These are phyloP conservation scores for Xylaria sp. DNA, from an alignment of 2,329 filamentous ascomycete species.

Conservation along the genomic window DNA sequence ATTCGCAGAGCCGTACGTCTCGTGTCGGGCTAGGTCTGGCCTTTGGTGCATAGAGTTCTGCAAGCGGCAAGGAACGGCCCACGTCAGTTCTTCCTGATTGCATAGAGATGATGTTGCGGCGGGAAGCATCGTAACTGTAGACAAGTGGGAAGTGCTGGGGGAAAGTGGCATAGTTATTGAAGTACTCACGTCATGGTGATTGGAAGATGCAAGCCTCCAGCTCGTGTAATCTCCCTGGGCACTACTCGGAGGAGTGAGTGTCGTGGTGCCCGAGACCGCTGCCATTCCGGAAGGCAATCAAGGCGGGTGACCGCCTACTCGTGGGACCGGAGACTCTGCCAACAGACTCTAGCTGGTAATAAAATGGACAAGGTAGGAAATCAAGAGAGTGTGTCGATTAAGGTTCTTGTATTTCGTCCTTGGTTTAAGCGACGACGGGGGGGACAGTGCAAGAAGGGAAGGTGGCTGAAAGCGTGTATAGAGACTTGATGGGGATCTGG, in stretches of 20 bases:
- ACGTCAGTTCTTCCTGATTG: slow-evolving; percentile 11
- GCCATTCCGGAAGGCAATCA: slow-evolving; percentile 46
- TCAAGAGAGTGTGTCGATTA: slow-evolving; percentile 3
- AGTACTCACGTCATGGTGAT: slow-evolving; percentile 34
- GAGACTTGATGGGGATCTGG: not conserved
- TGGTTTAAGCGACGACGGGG: slow-evolving; percentile 5
- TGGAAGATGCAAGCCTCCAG: slow-evolving; percentile 42
- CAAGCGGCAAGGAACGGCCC: not conserved
- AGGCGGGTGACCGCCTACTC: slow-evolving; percentile 25
- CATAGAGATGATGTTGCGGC: not conserved
- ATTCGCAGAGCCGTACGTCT: slow-evolving; percentile 26
- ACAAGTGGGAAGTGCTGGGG: not conserved
- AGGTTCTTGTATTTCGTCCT: slow-evolving; percentile 1
- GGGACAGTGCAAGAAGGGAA: not conserved
- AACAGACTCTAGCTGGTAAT: slow-evolving; percentile 12
- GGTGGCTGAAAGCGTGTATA: slow-evolving; percentile 1
- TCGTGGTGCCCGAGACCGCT: slow-evolving; percentile 50
- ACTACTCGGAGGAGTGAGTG: slow-evolving; percentile 53
- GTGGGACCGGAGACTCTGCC: slow-evolving; percentile 23
- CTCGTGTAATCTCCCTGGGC: slow-evolving; percentile 50
- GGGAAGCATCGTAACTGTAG: not conserved
- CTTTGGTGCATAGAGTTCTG: slow-evolving; percentile 32
- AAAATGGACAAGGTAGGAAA: slow-evolving; percentile 8
- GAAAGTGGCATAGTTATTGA: not conserved
- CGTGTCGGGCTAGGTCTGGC: slow-evolving; percentile 28